phyloP scores from a whole-genome alignment of 768 basidiomycete genomes.

The Lactifluus volemus region DNA sequence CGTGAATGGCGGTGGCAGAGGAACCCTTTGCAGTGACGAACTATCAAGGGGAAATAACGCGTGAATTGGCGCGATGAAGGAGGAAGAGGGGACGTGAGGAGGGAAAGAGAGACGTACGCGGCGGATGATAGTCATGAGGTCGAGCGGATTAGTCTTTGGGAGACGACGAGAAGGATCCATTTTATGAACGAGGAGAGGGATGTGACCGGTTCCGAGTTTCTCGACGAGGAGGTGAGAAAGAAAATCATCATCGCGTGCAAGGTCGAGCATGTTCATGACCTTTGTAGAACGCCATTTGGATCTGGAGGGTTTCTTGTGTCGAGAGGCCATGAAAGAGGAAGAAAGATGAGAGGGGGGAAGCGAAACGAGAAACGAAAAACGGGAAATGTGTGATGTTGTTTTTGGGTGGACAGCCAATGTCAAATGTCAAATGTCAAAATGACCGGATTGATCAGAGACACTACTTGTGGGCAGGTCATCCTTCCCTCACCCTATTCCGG shows the following conservation, averaged over 20 bases:
- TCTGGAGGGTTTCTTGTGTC: neutral
- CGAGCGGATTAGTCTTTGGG: conserved; percentile 62
- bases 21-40: conserved; percentile 49
- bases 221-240: conserved; percentile 84
- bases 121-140: conserved; percentile 64
- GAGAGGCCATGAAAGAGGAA: neutral
- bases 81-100: conserved; percentile 12
- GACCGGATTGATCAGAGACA: no score
- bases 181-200: conserved; percentile 83
- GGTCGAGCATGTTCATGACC: conserved; percentile 87
- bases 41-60: conserved; percentile 30
- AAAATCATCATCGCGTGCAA: conserved; percentile 86
- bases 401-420: neutral
- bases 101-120: conserved; percentile 45
- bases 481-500: no score
- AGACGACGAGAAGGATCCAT: conserved; percentile 74
- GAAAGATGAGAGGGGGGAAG: neutral
- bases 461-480: no score
- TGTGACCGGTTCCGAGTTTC: conserved; percentile 71
- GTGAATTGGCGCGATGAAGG: conserved; percentile 15
- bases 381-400: no score
- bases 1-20: conserved; percentile 50
- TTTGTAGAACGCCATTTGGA: conserved; percentile 66
- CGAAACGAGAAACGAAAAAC: neutral
- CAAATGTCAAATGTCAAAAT: no score